These are phyloP conservation scores for Aspergillus sp. DNA, from an alignment of 2,329 filamentous ascomycete genomes.

Conservation along the genomic window DNA sequence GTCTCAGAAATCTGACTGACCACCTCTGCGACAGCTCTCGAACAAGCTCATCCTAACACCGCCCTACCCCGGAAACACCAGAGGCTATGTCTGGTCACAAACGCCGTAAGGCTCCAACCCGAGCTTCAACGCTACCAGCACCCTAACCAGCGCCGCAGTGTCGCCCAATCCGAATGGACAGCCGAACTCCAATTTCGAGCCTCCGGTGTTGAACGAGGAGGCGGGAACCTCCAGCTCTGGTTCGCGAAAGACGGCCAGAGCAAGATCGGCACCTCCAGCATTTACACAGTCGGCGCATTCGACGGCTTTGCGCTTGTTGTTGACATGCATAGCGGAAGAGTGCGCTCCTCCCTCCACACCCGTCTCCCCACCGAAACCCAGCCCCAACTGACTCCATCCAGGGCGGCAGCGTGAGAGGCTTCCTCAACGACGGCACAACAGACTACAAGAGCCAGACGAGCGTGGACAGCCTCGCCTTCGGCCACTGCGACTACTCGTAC, in stretches of 20 bases:
- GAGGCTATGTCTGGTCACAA: constrained; percentile 80
- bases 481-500: constrained; percentile 86
- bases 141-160: no score
- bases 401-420: constrained; percentile 82
- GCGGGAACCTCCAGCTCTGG: constrained; percentile 93
- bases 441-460: constrained; percentile 75
- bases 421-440: constrained; percentile 84
- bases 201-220: constrained; percentile 78
- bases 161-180: constrained; percentile 66
- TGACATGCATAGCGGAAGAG: constrained; percentile 74
- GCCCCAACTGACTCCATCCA: constrained; percentile 19
- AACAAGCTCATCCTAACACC: constrained; percentile 93
- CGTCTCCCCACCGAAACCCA: not conserved
- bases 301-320: constrained; percentile 88
- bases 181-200: constrained; percentile 85
- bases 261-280: constrained; percentile 67
- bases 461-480: constrained; percentile 85
- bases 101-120: constrained; percentile 38
- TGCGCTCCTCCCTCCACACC: constrained; percentile 25
- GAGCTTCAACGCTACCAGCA: no score
- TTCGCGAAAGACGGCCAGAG: constrained; percentile 69
- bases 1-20: constrained; percentile 13
- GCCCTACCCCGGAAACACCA: constrained; percentile 78
- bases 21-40: constrained; percentile 56
- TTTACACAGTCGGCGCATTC: constrained; percentile 81